phyloP scores from a whole-genome alignment of 371 early-diverging fungal genomes.

The Chytridium lagenaria region DNA sequence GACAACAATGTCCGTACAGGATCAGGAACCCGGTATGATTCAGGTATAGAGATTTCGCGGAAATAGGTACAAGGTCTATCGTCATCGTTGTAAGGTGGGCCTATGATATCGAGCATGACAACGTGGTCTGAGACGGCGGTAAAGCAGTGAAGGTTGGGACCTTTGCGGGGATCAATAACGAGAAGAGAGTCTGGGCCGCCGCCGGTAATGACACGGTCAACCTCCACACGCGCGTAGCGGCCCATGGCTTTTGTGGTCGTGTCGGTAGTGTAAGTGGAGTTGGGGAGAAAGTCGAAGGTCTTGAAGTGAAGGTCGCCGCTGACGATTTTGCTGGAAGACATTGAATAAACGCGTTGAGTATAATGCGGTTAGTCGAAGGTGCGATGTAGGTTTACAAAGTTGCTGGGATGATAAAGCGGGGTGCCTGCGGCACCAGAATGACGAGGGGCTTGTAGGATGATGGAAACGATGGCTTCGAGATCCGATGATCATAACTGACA shows the following conservation, averaged over 20 bases:
- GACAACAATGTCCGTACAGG: too few relatives aligned
- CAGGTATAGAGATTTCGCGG: conserved; percentile 27
- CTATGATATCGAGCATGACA: conserved; percentile 53
- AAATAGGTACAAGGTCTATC: conserved; percentile 47
- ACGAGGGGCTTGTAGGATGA: not conserved
- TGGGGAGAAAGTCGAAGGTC: conserved; percentile 41
- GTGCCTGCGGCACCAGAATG: not conserved
- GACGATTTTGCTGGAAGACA: conserved; percentile 35
- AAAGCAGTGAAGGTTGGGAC: conserved; percentile 53
- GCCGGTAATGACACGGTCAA: conserved; percentile 19
- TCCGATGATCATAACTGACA: too few relatives aligned
- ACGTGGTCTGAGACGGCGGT: conserved; percentile 50
- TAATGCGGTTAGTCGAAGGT: too few relatives aligned
- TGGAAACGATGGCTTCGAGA: too few relatives aligned
- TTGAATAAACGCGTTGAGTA: too few relatives aligned
- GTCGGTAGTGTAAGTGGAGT: not conserved
- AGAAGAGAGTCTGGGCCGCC: conserved; percentile 32
- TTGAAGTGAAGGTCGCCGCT: conserved; percentile 44
- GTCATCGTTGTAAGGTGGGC: conserved; percentile 39
- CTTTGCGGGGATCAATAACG: conserved; percentile 37
- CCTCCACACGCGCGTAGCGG: not conserved
- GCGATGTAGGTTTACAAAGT: too few relatives aligned
- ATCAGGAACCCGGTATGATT: too few relatives aligned
- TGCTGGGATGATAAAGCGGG: not conserved
- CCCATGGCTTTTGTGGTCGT: not conserved